phyloP scores from a whole-genome alignment of 371 early-diverging fungal species.

The Chytridium lagenaria region DNA sequence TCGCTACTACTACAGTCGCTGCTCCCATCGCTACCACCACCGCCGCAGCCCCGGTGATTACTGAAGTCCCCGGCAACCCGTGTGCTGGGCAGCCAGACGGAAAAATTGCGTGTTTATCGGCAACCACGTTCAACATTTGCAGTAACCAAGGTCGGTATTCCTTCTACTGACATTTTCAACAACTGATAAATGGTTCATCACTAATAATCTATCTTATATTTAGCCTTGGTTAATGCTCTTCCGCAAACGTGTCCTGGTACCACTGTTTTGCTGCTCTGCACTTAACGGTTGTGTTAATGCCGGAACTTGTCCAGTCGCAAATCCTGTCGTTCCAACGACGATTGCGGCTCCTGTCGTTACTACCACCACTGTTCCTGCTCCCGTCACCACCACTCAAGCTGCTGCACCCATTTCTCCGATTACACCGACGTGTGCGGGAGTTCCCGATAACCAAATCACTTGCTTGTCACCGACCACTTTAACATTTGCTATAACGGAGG shows the following conservation, averaged over 20 bases:
- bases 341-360: not conserved
- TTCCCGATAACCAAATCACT: not conserved
- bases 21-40: conserved; percentile 3
- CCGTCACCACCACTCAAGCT: not conserved
- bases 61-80: not conserved
- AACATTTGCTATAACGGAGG: not conserved
- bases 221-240: not conserved
- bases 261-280: conserved; percentile 13
- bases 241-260: not conserved
- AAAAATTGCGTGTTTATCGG: conserved; percentile 1
- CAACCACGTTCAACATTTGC: conserved; percentile 20
- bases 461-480: conserved; percentile 15
- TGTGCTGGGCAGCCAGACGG: conserved; percentile 14
- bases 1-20: not conserved
- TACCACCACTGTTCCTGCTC: not conserved
- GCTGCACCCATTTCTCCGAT: not conserved
- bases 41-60: not conserved
- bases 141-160: not conserved
- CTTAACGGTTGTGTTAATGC: not conserved
- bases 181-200: too few species aligned
- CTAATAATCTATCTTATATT: not conserved
- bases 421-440: conserved; percentile 5
- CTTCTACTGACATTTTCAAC: not conserved
- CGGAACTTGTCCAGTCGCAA: conserved; percentile 13
- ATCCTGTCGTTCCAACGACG: not conserved